Evolutionary conservation across 1,284 basidiomycete species (phyloP), one percentile per base, ranked within the genome.

Genomic region (Sanghuangporus sanghuang): DNA sequence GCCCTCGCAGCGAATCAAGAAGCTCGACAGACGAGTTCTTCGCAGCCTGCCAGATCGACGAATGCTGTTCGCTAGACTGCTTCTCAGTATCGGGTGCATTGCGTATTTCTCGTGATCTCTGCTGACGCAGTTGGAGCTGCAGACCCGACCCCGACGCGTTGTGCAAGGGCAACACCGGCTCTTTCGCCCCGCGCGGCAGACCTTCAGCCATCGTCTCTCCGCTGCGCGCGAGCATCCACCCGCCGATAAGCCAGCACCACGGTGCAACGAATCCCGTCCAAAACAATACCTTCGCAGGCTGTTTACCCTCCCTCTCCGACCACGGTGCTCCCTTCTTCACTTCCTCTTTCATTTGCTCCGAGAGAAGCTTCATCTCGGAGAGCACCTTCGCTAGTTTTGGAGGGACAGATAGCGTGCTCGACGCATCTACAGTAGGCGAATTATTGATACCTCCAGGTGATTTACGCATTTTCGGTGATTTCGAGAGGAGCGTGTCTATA

Each of bases 161-260:
- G 38, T 56, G 36, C 32, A 63, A 16, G 21, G 57, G 57, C 57
- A 58, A 57, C 6, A 16, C 57, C 16, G 53, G 36, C 18, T 63
- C 62, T 23, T 72, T 62, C 61, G 61, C 54, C 59, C 67, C 62
- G 57, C 46, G 52, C 39, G 62, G 62, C 3, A 59, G 27, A 4
- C 62, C 62, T 49, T 64, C 63, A n/a, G 49, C 52, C 18, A 60
- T 52, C 18, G 62, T 59, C 12, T 61, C 65, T 76, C 79, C 79
- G 42, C 77, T 73, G 50, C 74, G 72, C 57, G 78, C 80, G 64
- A 87, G 78, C 67, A 87, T 80, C 88, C 88, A 90, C 2, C 87
- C 87, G 0, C 87, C 87, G 14, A 90, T 78, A 42, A 90, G 78
- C 87, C 87, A 90, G 68, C 71, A 90, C 79, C 73, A 89, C 59